Conservation (phyloP, 371 early-diverging fungal species). For the Mortierella sp. region DNA sequence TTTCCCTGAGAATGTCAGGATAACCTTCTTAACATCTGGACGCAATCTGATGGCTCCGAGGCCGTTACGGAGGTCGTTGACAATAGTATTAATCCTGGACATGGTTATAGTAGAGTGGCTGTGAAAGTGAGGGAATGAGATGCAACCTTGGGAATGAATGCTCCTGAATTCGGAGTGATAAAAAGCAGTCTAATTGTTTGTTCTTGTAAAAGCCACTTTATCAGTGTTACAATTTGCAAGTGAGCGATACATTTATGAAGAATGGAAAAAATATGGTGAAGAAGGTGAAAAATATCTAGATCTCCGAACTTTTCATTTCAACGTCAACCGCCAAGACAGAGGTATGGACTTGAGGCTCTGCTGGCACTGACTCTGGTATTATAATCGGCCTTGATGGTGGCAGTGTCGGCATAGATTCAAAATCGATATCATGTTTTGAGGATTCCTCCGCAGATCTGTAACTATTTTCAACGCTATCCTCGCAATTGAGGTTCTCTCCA, state of each 20-base stretch:
- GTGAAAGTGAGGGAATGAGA: not conserved
- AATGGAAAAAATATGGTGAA: too few relatives aligned
- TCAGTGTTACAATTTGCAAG: too few relatives aligned
- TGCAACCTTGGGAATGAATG: not conserved
- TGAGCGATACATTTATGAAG: too few relatives aligned
- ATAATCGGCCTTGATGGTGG: not conserved
- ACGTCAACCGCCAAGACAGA: not conserved
- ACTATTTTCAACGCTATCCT: not conserved
- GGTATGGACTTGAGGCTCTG: not conserved
- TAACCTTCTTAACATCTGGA: slow-evolving; percentile 66
- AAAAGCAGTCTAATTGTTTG: slow-evolving; percentile 11
- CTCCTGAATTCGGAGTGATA: not conserved
- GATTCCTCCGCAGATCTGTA: too few relatives aligned
- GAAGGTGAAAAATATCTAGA: too few relatives aligned
- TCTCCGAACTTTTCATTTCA: not conserved
- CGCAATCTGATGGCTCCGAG: slow-evolving; percentile 66
- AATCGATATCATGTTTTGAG: not conserved
- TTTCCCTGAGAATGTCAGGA: slow-evolving; percentile 65
- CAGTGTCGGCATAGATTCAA: not conserved
- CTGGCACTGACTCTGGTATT: not conserved
- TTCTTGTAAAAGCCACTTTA: too few relatives aligned
- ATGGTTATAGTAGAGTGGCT: slow-evolving; percentile 6
- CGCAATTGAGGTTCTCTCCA: not conserved
- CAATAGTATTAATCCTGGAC: slow-evolving; percentile 39
- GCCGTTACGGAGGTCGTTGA: slow-evolving; percentile 58